Percentiles rank a stretch among this genome's conserved stretches.
These are phyloP conservation scores for Tremella yokohamensis DNA, from an alignment of 768 basidiomycete species.

Conservation along the genomic window DNA sequence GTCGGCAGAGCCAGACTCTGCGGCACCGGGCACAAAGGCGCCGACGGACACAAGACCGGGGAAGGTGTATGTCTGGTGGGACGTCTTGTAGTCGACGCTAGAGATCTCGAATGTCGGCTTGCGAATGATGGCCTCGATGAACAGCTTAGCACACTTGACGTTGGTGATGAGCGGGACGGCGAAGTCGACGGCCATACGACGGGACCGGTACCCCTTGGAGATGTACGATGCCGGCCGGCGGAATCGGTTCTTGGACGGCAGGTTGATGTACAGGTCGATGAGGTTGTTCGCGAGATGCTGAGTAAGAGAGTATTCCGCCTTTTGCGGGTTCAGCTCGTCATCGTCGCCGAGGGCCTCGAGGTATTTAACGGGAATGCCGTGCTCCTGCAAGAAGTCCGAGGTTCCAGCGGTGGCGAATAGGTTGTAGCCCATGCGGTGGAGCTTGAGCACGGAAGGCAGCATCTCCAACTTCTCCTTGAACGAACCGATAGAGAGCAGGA, in stretches of 20 bases:
- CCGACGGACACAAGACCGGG: constrained; percentile 87
- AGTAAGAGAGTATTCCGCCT: constrained; percentile 94
- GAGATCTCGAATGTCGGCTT: constrained; percentile 88
- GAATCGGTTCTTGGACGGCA: constrained; percentile 96
- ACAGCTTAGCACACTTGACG: constrained; percentile 95
- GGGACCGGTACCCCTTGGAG: constrained; percentile 92
- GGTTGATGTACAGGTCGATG: constrained; percentile 99
- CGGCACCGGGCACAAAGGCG: constrained; percentile 75
- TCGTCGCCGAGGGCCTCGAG: constrained; percentile 71
- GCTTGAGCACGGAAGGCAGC: constrained; percentile 87
- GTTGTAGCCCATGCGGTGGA: constrained; percentile 87
- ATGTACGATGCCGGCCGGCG: constrained; percentile 95
- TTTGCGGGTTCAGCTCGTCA: constrained; percentile 69
- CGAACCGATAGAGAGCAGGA: constrained; percentile 91
- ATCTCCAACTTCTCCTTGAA: constrained; percentile 97
- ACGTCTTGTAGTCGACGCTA: constrained; percentile 86
- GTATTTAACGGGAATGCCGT: constrained; percentile 96
- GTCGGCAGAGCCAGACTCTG: constrained; percentile 59
- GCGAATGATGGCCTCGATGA: constrained; percentile 71
- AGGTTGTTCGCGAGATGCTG: constrained; percentile 89
- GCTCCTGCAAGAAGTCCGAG: constrained; percentile 93
- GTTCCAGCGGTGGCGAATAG: constrained; percentile 97
- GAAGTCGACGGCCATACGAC: constrained; percentile 98
- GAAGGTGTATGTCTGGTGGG: constrained; percentile 82
- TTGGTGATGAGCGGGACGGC: constrained; percentile 96